Conservation (phyloP, 2,329 filamentous ascomycete species). For the Xylaria digitata region DNA sequence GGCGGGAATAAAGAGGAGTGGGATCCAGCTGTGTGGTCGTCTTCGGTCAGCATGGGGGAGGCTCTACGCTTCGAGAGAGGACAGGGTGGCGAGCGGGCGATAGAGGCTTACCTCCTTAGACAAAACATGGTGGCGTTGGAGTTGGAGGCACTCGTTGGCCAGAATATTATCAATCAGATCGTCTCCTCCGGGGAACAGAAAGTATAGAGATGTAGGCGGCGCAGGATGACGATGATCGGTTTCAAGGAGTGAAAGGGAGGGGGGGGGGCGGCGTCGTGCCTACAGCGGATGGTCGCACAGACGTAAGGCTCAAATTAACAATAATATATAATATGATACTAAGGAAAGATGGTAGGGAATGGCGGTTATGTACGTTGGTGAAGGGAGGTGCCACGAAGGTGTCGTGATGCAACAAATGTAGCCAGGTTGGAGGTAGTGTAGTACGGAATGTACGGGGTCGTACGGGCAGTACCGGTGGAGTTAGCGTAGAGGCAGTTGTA, state of each 20-base stretch:
- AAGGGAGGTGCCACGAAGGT: constrained; percentile 27
- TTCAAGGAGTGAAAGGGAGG: constrained; percentile 11
- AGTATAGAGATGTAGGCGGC: neutral
- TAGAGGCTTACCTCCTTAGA: constrained; percentile 63
- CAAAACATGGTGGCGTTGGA: constrained; percentile 65
- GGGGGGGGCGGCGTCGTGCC: constrained; percentile 5
- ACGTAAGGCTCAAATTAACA: constrained; percentile 6
- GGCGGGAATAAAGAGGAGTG: constrained; percentile 87
- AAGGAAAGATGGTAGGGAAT: constrained; percentile 2
- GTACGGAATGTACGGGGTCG: too few species aligned
- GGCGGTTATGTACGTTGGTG: constrained; percentile 8
- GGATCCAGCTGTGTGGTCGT: constrained; percentile 73
- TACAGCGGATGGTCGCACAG: constrained; percentile 15
- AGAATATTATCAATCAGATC: constrained; percentile 1
- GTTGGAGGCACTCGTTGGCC: neutral
- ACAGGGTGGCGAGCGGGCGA: constrained; percentile 9
- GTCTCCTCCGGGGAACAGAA: neutral
- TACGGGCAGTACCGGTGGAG: too few species aligned
- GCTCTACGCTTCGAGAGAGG: neutral
- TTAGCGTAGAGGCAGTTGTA: neutral
- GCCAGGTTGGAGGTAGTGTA: neutral
- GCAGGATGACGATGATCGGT: neutral
- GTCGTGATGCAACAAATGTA: constrained; percentile 21
- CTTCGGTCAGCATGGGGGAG: constrained; percentile 21
- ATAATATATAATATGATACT: constrained; percentile 1